These are phyloP conservation scores for Phialemoniopsis sp. DNA, from an alignment of 2,329 filamentous ascomycete genomes.

Conservation along the genomic window DNA sequence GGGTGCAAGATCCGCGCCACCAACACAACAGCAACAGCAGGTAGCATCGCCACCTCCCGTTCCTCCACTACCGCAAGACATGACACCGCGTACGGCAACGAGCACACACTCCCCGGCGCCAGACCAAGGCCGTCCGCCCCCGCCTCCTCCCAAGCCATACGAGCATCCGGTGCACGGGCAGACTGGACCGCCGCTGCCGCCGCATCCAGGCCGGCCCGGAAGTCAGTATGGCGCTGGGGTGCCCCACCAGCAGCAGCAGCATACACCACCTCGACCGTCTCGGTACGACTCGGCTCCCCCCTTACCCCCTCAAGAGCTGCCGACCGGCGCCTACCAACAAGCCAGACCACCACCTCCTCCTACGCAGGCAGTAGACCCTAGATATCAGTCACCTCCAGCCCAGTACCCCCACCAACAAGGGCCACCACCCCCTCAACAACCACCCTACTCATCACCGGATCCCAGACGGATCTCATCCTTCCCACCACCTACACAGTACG, in stretches of 20 bases:
- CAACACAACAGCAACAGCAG: constrained; percentile 17
- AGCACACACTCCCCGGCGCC: constrained; percentile 24
- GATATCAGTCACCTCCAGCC: constrained; percentile 5
- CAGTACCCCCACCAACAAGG: constrained; percentile 7
- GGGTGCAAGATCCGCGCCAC: constrained; percentile 35
- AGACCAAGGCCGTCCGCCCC: constrained; percentile 33
- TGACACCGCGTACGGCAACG: constrained; percentile 36
- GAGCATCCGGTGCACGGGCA: constrained; percentile 19
- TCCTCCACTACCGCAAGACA: constrained; percentile 68
- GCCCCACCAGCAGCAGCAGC: constrained; percentile 8
- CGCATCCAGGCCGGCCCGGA: constrained; percentile 4
- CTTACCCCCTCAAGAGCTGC: constrained; percentile 17
- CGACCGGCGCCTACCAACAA: constrained; percentile 6
- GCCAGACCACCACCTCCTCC: constrained; percentile 23
- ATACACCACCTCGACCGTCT: constrained; percentile 19
- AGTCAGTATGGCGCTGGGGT: constrained; percentile 5
- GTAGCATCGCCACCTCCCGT: constrained; percentile 55
- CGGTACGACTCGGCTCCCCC: constrained; percentile 26
- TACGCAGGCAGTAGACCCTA: constrained; percentile 17
- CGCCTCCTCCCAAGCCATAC: constrained; percentile 50
- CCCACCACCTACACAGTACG: constrained; percentile 5
- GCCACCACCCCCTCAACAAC: constrained; percentile 7
- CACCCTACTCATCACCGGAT: constrained; percentile 2
- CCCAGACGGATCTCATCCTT: constrained; percentile 7
- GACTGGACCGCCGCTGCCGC: constrained; percentile 7